These are phyloP conservation scores for Thalassia testudinum DNA, from an alignment of 116 monocot genomes.

Conservation along the genomic window DNA sequence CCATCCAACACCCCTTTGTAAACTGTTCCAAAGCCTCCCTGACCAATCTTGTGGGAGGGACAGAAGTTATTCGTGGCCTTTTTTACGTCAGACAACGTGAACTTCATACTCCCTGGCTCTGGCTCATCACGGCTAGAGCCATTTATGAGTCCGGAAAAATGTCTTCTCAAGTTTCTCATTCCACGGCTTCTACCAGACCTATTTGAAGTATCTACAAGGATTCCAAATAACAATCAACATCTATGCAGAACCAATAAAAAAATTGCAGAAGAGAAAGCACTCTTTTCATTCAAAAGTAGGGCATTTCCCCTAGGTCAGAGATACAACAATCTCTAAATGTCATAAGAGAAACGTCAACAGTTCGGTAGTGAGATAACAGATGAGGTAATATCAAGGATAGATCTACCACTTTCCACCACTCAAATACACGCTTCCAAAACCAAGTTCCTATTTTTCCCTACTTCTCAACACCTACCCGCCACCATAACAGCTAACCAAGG, in stretches of 20 bases:
- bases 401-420: too few species aligned
- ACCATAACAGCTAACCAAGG: too few species aligned
- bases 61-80: constrained; percentile 65
- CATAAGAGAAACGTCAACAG: too few species aligned
- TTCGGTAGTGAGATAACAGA: too few species aligned
- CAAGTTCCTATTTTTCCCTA: too few species aligned
- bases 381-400: too few species aligned
- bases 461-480: too few species aligned
- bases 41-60: constrained; percentile 37
- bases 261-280: too few species aligned
- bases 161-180: constrained; percentile 6
- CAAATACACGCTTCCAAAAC: too few species aligned
- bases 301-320: too few species aligned
- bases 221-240: constrained; percentile 3
- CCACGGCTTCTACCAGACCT: constrained; percentile 2
- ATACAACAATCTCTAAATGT: too few species aligned
- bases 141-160: neutral
- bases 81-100: constrained; percentile 40
- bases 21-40: constrained; percentile 63
- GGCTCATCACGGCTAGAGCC: constrained; percentile 1
- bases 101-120: constrained; percentile 12
- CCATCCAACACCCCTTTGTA: constrained; percentile 70
- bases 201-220: neutral
- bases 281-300: too few species aligned
- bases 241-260: constrained; percentile 1